Conservation (phyloP, 495 filamentous ascomycete species). For the Neurospora pannonica region DNA sequence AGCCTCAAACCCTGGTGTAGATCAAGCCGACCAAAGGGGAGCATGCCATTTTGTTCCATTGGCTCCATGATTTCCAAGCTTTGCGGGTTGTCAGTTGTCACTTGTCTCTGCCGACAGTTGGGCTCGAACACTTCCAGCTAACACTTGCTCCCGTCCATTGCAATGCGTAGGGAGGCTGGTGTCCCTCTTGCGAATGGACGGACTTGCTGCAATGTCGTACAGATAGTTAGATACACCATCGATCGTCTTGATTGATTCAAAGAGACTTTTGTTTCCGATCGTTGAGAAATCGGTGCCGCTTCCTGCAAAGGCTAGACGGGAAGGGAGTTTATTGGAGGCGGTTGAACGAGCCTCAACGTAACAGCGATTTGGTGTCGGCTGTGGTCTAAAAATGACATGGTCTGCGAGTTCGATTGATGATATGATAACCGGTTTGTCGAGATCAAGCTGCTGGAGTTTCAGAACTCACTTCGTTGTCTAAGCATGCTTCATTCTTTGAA, state of each 20-base stretch:
- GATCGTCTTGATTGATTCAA: neutral
- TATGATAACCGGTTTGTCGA: neutral
- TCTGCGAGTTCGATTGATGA: neutral
- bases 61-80: neutral
- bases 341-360: constrained; percentile 3
- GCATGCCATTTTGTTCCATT: neutral
- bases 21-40: neutral
- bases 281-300: neutral
- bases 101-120: neutral
- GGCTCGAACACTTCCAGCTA: neutral
- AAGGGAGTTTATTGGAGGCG: neutral
- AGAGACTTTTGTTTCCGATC: constrained; percentile 4
- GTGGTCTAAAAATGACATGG: neutral
- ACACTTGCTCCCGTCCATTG: neutral
- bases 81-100: neutral
- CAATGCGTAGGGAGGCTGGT: neutral
- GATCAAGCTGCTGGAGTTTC: neutral
- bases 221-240: neutral
- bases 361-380: constrained; percentile 3
- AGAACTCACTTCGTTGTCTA: neutral
- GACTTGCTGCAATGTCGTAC: neutral
- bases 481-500: neutral
- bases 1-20: neutral
- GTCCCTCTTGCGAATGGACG: neutral
- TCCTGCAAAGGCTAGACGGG: neutral